These are phyloP conservation scores for Pichia sp. DNA, from an alignment of 1,139 yeast genomes.

Conservation along the genomic window DNA sequence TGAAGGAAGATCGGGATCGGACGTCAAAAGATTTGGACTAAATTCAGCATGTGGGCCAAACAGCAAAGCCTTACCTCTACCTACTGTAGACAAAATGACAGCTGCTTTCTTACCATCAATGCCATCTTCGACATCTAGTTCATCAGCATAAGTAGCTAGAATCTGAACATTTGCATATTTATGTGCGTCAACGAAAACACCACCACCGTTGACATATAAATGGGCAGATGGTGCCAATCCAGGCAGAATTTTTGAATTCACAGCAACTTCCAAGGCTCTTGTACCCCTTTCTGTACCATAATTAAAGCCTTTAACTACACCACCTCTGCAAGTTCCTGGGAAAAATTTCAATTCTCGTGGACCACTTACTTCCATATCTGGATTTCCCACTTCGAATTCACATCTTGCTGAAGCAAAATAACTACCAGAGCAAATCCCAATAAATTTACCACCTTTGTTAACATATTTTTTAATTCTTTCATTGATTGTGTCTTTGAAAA, in stretches of 20 bases:
- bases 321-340: conserved; percentile 78
- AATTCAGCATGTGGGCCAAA: conserved; percentile 92
- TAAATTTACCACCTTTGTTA: conserved; percentile 66
- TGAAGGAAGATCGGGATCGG: conserved; percentile 28
- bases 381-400: conserved; percentile 78
- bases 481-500: conserved; percentile 66
- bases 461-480: conserved; percentile 56
- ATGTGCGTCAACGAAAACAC: conserved; percentile 71
- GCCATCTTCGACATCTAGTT: conserved; percentile 39
- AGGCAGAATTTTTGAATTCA: conserved; percentile 31
- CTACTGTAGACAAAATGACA: conserved; percentile 58
- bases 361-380: conserved; percentile 73
- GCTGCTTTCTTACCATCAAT: conserved; percentile 44
- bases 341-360: conserved; percentile 71
- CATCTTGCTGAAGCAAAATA: conserved; percentile 71
- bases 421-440: conserved; percentile 97
- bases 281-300: conserved; percentile 78
- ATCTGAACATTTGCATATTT: conserved; percentile 54
- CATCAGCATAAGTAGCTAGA: conserved; percentile 57
- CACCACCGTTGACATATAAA: conserved; percentile 81
- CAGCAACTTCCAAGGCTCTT: conserved; percentile 44
- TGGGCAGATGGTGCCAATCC: conserved; percentile 20
- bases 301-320: conserved; percentile 72
- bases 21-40: conserved; percentile 46
- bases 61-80: conserved; percentile 71